phyloP scores from a whole-genome alignment of 345 rosid genomes.

The Noccaea bulbosa region DNA sequence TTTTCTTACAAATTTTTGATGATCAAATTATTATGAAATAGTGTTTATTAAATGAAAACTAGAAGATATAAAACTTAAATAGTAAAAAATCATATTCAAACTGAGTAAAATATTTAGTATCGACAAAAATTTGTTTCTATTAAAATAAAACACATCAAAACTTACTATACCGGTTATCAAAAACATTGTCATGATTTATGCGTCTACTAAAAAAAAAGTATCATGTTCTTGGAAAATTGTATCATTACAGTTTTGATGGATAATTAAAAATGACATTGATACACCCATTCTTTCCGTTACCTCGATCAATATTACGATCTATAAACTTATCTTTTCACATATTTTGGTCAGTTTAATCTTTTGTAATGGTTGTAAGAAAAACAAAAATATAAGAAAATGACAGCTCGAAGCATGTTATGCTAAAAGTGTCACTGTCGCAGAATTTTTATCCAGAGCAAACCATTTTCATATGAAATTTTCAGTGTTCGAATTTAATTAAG shows the following conservation, averaged over 20 bases:
- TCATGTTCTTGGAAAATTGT: not conserved
- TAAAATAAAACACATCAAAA: too few relatives aligned
- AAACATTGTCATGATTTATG: not conserved
- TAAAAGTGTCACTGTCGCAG: slow-evolving; percentile 21
- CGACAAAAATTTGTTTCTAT: not conserved
- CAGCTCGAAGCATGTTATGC: slow-evolving; percentile 15
- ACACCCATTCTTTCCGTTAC: slow-evolving; percentile 1
- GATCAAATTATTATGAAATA: not conserved
- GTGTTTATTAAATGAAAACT: not conserved
- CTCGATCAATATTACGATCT: not conserved
- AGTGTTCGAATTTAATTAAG: slow-evolving; percentile 16
- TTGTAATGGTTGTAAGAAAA: slow-evolving; percentile 19
- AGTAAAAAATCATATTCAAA: not conserved
- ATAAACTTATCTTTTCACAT: slow-evolving; percentile 8
- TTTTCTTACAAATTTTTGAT: not conserved
- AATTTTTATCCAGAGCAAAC: slow-evolving; percentile 29
- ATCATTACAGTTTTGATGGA: not conserved
- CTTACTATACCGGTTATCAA: not conserved
- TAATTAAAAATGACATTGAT: not conserved
- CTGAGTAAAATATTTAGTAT: not conserved
- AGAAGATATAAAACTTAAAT: not conserved
- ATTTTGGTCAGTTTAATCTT: not conserved
- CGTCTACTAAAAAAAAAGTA: not conserved
- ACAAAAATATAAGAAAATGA: slow-evolving; percentile 23
- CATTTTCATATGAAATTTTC: slow-evolving; percentile 35